These are phyloP conservation scores for Sextonia rubra DNA, from an alignment of 164 flowering plant species.

Conservation along the genomic window DNA sequence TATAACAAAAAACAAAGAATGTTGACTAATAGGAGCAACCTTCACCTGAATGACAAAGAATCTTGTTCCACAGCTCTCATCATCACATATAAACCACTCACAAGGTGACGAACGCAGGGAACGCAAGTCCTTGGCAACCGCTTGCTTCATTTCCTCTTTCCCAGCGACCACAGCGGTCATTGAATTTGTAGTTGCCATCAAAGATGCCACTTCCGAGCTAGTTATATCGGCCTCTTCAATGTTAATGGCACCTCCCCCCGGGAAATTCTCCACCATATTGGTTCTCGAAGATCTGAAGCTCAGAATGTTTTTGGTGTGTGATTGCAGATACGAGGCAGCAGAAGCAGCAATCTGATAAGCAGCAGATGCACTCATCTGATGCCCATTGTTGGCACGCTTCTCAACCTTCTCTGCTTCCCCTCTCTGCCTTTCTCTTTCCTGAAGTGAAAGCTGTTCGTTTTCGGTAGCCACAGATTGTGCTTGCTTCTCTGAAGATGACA, in stretches of 20 bases:
- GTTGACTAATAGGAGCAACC: background rate
- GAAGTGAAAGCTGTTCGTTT: constrained; percentile 6
- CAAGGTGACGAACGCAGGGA: constrained; percentile 74
- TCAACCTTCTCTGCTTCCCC: constrained; percentile 13
- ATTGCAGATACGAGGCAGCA: constrained; percentile 78
- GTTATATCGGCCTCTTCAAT: constrained; percentile 3
- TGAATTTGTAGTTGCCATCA: constrained; percentile 78
- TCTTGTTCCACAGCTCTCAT: constrained; percentile 64
- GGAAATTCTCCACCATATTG: background rate
- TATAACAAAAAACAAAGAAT: background rate
- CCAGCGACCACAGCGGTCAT: constrained; percentile 93
- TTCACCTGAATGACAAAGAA: constrained; percentile 87
- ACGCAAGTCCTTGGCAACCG: constrained; percentile 82
- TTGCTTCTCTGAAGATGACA: background rate
- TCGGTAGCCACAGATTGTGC: background rate
- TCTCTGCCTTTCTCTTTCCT: constrained; percentile 17
- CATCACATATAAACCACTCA: constrained; percentile 94
- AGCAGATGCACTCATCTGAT: constrained; percentile 49
- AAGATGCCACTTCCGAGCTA: constrained; percentile 55
- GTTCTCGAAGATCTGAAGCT: constrained; percentile 46
- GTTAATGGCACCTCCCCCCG: constrained; percentile 12
- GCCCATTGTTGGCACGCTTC: constrained; percentile 31
- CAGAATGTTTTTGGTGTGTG: constrained; percentile 60
- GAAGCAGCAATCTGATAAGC: constrained; percentile 82
- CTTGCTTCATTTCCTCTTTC: constrained; percentile 91